phyloP scores from a whole-genome alignment of 202 grass and related monocot genomes.

The Zizania palustris region DNA sequence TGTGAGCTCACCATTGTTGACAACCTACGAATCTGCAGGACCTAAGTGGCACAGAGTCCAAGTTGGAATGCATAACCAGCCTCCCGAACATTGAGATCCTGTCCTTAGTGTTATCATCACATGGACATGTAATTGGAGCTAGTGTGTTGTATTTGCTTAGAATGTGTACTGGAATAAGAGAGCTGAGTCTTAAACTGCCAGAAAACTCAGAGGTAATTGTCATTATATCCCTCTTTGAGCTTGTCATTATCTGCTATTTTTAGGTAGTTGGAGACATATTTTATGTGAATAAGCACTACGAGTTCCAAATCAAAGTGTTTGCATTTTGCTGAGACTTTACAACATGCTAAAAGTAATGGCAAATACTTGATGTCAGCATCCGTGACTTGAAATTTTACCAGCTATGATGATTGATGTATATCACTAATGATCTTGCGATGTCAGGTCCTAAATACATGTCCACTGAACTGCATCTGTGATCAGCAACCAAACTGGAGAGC shows the following conservation, averaged over 20 bases:
- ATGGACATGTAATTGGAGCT: neutral
- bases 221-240: neutral
- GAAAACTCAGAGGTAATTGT: neutral
- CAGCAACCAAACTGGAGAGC: neutral
- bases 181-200: neutral
- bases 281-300: no score
- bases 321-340: no score
- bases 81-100: neutral
- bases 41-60: rapidly evolving
- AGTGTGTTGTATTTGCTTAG: neutral
- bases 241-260: no score
- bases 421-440: neutral
- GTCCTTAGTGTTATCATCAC: neutral
- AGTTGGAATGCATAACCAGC: neutral
- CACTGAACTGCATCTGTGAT: neutral
- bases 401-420: neutral
- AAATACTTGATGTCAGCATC: no score
- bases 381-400: no score
- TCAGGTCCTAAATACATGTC: neutral
- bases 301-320: no score
- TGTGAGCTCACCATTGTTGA: neutral
- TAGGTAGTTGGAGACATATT: no score
- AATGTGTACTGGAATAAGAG: neutral
- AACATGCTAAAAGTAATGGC: no score
- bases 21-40: neutral